Conservation (phyloP, 371 early-diverging fungal species). For the Entomophthora muscae region DNA sequence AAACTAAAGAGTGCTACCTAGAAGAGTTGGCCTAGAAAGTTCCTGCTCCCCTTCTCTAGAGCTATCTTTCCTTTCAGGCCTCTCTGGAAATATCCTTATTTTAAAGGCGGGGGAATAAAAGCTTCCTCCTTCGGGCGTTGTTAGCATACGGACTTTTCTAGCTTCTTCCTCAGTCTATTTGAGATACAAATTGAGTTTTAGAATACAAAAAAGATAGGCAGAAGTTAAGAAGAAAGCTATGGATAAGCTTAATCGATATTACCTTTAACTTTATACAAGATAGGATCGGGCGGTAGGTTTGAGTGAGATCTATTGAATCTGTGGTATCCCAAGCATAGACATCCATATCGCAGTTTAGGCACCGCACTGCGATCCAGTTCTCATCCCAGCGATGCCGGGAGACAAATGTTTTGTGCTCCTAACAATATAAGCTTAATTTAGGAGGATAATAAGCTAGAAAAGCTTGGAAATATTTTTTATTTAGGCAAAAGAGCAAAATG, state of each 20-base stretch:
- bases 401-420: background rate
- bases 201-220: background rate
- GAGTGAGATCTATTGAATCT: background rate
- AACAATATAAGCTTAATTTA: background rate
- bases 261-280: background rate
- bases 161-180: background rate
- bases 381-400: background rate
- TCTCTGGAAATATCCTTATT: background rate
- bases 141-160: background rate
- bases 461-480: background rate
- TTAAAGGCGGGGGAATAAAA: background rate
- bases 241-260: no score
- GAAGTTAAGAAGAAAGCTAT: background rate
- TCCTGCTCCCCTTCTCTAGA: background rate
- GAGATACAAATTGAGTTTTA: background rate
- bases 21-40: background rate
- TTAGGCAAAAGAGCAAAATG: background rate
- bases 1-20: background rate
- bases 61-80: background rate
- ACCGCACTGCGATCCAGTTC: background rate
- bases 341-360: background rate
- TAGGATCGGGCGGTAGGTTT: background rate
- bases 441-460: background rate
- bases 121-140: background rate
- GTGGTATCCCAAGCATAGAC: background rate